These are phyloP conservation scores for Arthrobotrys conoides DNA, from an alignment of 2,329 filamentous ascomycete species.

Conservation along the genomic window DNA sequence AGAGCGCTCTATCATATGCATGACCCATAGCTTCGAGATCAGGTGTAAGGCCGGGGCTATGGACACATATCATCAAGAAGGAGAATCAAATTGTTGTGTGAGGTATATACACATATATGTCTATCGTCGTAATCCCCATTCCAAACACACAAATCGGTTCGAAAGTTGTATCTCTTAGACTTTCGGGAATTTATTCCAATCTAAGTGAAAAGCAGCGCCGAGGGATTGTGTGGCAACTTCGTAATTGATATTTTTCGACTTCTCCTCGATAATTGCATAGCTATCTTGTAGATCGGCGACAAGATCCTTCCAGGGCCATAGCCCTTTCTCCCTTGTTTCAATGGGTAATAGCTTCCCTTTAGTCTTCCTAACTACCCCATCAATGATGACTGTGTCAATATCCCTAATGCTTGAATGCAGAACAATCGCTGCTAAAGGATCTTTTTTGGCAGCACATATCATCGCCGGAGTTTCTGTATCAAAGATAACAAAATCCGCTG, in stretches of 20 bases:
- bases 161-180: too few relatives aligned
- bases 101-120: too few relatives aligned
- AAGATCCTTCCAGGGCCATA: constrained; percentile 65
- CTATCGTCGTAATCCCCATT: too few relatives aligned
- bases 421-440: constrained; percentile 69
- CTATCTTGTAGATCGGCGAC: constrained; percentile 65
- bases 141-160: too few relatives aligned
- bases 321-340: constrained; percentile 60
- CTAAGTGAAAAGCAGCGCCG: neutral
- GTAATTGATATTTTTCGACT: constrained; percentile 62
- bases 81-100: too few relatives aligned
- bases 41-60: too few relatives aligned
- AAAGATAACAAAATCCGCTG: constrained; percentile 71
- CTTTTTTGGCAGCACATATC: constrained; percentile 67
- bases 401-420: constrained; percentile 68
- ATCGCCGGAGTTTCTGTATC: constrained; percentile 68
- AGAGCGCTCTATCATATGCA: too few relatives aligned
- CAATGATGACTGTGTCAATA: constrained; percentile 69
- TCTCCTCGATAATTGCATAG: constrained; percentile 64
- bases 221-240: constrained; percentile 45
- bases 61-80: too few relatives aligned
- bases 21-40: too few relatives aligned
- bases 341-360: constrained; percentile 65
- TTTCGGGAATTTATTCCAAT: neutral
- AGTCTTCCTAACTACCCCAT: constrained; percentile 68